Evolutionary conservation across 2,329 filamentous ascomycete genomes (phyloP), one percentile per base, ranked within the genome.

Genomic region (Didymella keratinophila): DNA sequence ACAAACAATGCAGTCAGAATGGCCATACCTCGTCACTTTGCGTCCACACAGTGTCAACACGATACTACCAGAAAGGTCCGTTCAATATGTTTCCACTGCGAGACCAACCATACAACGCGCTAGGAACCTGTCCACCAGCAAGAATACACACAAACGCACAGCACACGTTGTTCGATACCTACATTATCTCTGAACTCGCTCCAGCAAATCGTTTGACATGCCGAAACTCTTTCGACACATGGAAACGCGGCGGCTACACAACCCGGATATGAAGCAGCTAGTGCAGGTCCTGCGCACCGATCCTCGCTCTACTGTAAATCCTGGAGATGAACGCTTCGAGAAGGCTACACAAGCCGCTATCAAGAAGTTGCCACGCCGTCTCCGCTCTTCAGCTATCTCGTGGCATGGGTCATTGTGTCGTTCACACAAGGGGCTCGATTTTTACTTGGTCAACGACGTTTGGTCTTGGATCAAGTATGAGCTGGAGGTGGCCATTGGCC

Each of bases 231-330:
- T 59, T 47, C 51, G 43, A 12, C 56, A 52, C 23, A 65, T 66
- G 56, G 52, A 60, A 14, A 66, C 64, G 5, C 59, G 60, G 3
- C 58, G 53, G 41, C 66, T 73, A 18, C 52, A 61, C 20, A 61
- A 65, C 43, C n/a, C 25, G 20, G 71, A 73, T 10, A 71, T 74
- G 46, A 69, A 70, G 25, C 57, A 55, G 2, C 54, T 75, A 8
- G 64, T 62, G n/a, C 56, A 50, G 12, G 53, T 74, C 34, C 52
- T 74, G 9, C 62, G 61, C 16, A 46, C 41, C 36, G 48, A 60
- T 3, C 57, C 67, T 20, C 39, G 42, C 25, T 36, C 49, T 7
- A 16, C n/a, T 2, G 53, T 56, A 10, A n/a, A 44, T 16, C 27
- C 23, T 25, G 55, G 58, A n/a, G 20, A 55, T 4, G 28, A 34